Evolutionary conservation across 1,139 yeast species (phyloP).

Genomic region (Scheffersomyces cryptocercus): DNA sequence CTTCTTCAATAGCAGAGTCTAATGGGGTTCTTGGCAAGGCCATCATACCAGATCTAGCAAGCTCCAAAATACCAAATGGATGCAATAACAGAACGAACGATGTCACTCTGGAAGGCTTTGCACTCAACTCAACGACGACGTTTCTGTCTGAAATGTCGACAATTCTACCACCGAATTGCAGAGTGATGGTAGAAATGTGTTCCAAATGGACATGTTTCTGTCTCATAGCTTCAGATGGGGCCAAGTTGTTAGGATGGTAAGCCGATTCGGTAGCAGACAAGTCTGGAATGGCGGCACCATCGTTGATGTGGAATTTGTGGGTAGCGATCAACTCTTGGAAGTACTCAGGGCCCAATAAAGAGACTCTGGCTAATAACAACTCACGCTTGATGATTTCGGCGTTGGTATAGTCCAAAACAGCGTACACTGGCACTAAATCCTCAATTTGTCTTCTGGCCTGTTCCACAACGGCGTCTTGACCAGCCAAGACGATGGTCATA

Average conservation of each 20-base stretch:
- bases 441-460: conserved; percentile 99
- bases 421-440: conserved; percentile 97
- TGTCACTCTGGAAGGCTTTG: conserved; percentile 87
- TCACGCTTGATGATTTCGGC: conserved; percentile 91
- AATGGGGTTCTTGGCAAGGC: conserved; percentile 96
- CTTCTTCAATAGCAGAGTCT: conserved; percentile 43
- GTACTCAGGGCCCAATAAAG: conserved; percentile 94
- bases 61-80: conserved; percentile 94
- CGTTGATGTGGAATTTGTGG: conserved; percentile 57
- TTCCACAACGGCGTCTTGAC: conserved; percentile 94
- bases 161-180: conserved; percentile 88
- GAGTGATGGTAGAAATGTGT: conserved; percentile 77
- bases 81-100: conserved; percentile 85
- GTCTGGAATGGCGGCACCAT: conserved; percentile 44
- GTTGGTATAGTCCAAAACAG: conserved; percentile 90
- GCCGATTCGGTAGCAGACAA: conserved; percentile 54
- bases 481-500: conserved; percentile 93
- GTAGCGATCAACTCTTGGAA: conserved; percentile 92
- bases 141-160: conserved; percentile 93
- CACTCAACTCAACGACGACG: conserved; percentile 90
- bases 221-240: conserved; percentile 90
- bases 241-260: conserved; percentile 86
- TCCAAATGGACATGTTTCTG: conserved; percentile 88
- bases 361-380: conserved; percentile 84
- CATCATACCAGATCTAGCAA: conserved; percentile 98